Conservation (phyloP, 208 protist species). For the Trichomonas gallinae region DNA sequence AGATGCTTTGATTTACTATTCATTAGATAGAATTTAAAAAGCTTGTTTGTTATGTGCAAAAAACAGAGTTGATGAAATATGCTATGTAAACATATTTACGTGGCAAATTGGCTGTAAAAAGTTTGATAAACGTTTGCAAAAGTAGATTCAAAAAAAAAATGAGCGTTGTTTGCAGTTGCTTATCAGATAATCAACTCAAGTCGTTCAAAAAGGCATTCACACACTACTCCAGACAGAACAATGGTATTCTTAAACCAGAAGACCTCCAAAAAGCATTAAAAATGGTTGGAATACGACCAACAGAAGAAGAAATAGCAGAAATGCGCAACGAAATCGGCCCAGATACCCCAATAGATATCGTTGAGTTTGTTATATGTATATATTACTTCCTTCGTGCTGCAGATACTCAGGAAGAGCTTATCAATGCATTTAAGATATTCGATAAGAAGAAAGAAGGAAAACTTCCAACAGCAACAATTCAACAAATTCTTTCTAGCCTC, state of each 20-base stretch:
- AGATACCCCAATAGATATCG: background rate
- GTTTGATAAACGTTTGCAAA: background rate
- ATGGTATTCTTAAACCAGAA: background rate
- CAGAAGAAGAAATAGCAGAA: background rate
- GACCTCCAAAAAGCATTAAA: background rate
- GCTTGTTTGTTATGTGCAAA: too few relatives aligned
- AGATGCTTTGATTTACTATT: too few relatives aligned
- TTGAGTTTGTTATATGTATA: background rate
- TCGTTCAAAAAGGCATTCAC: background rate
- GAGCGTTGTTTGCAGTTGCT: background rate
- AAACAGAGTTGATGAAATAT: too few relatives aligned
- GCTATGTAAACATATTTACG: too few relatives aligned
- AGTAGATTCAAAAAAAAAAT: background rate
- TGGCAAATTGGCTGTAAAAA: too few relatives aligned
- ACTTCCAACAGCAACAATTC: background rate
- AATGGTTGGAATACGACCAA: background rate
- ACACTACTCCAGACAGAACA: background rate
- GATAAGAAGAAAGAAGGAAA: background rate
- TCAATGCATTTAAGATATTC: background rate
- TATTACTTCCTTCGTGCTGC: background rate
- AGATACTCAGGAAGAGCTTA: constrained; percentile 7
- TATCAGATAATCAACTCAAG: background rate
- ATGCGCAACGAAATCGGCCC: background rate
- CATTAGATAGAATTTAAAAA: too few relatives aligned
- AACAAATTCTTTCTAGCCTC: background rate